phyloP scores from a whole-genome alignment of 2,329 filamentous ascomycete genomes.

The Epicoccum sorghinum region DNA sequence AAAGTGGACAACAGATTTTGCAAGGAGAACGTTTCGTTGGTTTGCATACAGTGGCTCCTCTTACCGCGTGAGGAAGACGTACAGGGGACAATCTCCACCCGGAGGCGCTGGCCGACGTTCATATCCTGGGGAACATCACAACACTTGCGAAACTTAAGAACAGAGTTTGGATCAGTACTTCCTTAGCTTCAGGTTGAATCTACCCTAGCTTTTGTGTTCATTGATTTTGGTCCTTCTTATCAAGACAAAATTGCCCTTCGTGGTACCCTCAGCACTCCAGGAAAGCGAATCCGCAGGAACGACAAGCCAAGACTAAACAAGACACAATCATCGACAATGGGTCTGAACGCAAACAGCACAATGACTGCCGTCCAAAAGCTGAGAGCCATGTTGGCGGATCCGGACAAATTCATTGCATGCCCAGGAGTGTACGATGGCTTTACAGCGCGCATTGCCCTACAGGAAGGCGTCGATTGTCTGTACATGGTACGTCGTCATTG shows the following conservation, averaged over 20 bases:
- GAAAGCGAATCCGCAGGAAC: not conserved
- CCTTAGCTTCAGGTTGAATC: not conserved
- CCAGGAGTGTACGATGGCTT: slow-evolving; percentile 74
- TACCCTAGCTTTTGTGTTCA: not conserved
- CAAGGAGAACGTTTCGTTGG: not conserved
- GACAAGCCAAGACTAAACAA: not conserved
- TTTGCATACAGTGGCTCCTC: not conserved
- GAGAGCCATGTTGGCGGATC: slow-evolving; percentile 39
- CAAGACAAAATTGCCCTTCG: not conserved
- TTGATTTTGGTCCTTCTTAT: not conserved
- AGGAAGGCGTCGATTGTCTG: slow-evolving; percentile 66
- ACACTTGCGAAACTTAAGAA: not conserved
- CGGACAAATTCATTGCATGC: slow-evolving; percentile 56
- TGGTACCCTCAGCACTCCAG: slow-evolving; percentile 2
- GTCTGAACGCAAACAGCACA: slow-evolving; percentile 12
- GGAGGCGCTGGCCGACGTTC: not conserved
- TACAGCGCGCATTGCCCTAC: slow-evolving; percentile 66
- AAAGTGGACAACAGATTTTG: slow-evolving; percentile 1
- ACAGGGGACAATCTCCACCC: not conserved
- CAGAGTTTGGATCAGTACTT: not conserved
- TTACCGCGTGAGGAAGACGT: not conserved
- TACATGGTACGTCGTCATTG: slow-evolving; percentile 64
- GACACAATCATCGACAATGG: slow-evolving; percentile 9
- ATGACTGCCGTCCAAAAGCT: slow-evolving; percentile 40
- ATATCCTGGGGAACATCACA: slow-evolving; percentile 4